Base-by-base conservation (phyloP, 2,329 filamentous ascomycete species). In the Lomentospora prolificans region DNA sequence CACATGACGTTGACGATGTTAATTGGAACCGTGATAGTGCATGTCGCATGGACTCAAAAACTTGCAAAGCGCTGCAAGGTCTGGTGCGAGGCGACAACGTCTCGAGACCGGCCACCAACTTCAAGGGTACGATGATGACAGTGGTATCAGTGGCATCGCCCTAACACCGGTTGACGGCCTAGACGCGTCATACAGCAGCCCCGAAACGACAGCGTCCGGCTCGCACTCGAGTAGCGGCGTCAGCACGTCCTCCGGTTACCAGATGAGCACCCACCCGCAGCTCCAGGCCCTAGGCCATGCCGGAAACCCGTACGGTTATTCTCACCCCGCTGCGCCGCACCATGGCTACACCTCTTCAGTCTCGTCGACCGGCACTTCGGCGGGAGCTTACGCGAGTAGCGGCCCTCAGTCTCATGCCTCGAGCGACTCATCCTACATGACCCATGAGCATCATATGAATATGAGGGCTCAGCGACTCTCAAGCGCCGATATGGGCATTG, bases 21-120 rank as follows among this genome's bases (percentile, higher is more conserved):
- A n/a, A n/a, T n/a, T n/a, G n/a, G n/a, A n/a, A n/a, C n/a, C n/a
- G n/a, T n/a, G 17, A 50, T 61, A 92, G 88, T 90, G 87, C 71
- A 89, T 94, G 84, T 84, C 87, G 67, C 87, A 87, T 65, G 89
- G 89, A 33, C 75, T 92, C 63, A 92, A 90, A 72, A 90, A 89
- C 69, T 78, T 94, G 57, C 84, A 86, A 66, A 82, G 84, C 62
- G 81, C 83, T 54, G 78, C 84, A 60, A 81, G 87, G 59, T 79
- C 84, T 56, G 82, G 80, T 57, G 76, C 80, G 57, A 81, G 84
- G 61, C 84, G 84, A 64, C 84, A 84, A 72, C 81, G 80, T 58
- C 71, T 80, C 62, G 78, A 78, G 69, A 71, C 70, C 30, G 70
- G 71, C 53, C 70, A 75, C 60, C 63, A 65, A 57, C 64, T 71